Evolutionary conservation across 2,329 filamentous ascomycete species (phyloP).

Genomic region (Scedosporium aurantiacum): DNA sequence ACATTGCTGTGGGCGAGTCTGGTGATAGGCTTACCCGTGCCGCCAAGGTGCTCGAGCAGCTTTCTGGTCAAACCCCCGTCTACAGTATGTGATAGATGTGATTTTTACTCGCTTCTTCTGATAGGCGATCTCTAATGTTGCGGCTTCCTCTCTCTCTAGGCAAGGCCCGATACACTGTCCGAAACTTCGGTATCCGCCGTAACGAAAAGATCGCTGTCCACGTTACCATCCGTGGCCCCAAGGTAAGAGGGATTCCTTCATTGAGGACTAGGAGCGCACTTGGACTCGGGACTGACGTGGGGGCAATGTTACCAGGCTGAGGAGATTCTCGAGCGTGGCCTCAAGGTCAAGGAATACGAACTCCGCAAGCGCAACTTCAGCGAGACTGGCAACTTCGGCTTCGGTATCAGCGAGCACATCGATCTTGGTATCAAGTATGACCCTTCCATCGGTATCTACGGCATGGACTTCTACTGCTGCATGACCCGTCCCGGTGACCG

Average conservation of each 20-base stretch:
- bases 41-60: constrained; percentile 99
- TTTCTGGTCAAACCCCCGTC: constrained; percentile 98
- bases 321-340: constrained; percentile 99
- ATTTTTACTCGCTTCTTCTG: neutral
- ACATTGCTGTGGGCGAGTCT: constrained; percentile 99
- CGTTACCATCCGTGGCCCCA: constrained; percentile 95
- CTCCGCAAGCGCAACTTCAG: constrained; percentile 99
- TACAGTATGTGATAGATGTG: constrained; percentile 63
- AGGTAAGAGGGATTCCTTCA: constrained; percentile 30
- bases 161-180: constrained; percentile 99
- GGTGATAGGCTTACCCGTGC: constrained; percentile 99
- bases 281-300: constrained; percentile 1
- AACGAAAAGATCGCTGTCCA: constrained; percentile 99
- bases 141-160: constrained; percentile 37
- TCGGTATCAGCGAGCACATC: constrained; percentile 99
- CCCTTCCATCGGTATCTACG: constrained; percentile 95
- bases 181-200: constrained; percentile 99
- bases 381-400: constrained; percentile 99
- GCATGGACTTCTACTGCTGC: constrained; percentile 99
- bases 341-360: constrained; percentile 99
- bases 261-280: neutral
- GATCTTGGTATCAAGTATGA: constrained; percentile 99
- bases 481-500: constrained; percentile 99
- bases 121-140: constrained; percentile 10
- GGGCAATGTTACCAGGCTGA: constrained; percentile 51